Base-by-base conservation (phyloP, 345 rosid genomes). In the Lepidium aucheri region DNA sequence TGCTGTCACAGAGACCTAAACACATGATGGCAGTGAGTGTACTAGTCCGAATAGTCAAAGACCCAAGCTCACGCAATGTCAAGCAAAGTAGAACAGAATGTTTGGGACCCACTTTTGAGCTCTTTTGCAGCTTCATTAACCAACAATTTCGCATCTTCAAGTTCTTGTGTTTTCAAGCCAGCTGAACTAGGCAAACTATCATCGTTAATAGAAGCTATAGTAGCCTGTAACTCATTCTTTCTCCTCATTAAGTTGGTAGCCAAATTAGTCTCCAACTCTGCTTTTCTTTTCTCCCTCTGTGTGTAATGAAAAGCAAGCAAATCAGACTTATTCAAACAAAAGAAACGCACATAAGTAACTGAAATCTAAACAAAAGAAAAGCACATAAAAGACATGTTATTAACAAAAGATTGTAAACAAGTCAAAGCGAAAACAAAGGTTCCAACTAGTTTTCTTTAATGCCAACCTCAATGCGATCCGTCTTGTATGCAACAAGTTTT, bases 171-270 rank as follows among this genome's bases (percentile, higher is more conserved):
- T 80, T 88, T 90, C 49, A 74, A 67, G 68, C 81, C 87, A 73
- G 76, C 83, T 78, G 92, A 96, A 73, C 66, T 76, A 76, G 79
- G 76, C 50, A 83, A 60, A 44, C 69, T 72, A 36, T 88, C 96
- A 79, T 81, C 76, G 56, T 94, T 96, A 22, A 83, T 78, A 40
- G 87, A 82, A 57, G 87, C 81, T 76, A 85, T 75, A 41, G 82
- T 72, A 53, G 88, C 89, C 78, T 94, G 88, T 75, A 90, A 83
- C 81, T 90, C 97, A 77, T 81, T 89, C 74, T 74, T 90, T 72
- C 95, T 85, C 81, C 99, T 85, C 86, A 82, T 84, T 73, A 94
- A 84, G 74, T 90, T 94, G 60, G 99, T 86, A 62, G 95, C 73
- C 36, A 94, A 81, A 76, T 94, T 90, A 46, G 88, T 80, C 85